These are phyloP conservation scores for Tausonia pullulans DNA, from an alignment of 1,284 basidiomycete species.

Conservation along the genomic window DNA sequence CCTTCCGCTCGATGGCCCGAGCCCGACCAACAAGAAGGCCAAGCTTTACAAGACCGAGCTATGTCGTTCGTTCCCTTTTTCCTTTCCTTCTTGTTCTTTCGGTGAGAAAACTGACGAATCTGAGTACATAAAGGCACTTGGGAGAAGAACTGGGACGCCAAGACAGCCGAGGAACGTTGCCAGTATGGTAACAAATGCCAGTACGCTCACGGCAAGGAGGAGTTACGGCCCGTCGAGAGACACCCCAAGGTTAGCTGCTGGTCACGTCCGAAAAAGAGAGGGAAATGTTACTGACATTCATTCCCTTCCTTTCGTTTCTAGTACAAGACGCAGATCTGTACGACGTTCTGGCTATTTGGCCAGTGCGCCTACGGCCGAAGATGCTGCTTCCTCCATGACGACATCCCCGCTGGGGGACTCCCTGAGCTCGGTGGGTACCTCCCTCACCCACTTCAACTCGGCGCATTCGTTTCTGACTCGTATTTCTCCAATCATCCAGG, in stretches of 20 bases:
- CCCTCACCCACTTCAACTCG: neutral
- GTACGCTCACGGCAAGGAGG: slow-evolving; percentile 15
- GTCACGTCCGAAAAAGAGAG: neutral
- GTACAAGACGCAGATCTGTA: slow-evolving; percentile 16
- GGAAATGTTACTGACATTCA: neutral
- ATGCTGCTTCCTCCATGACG: slow-evolving; percentile 18
- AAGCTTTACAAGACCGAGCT: slow-evolving; percentile 16
- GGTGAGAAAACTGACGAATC: neutral
- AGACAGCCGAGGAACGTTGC: slow-evolving; percentile 11
- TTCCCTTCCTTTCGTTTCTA: neutral
- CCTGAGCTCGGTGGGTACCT: slow-evolving; percentile 12
- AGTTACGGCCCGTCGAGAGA: slow-evolving; percentile 12
- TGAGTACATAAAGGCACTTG: neutral
- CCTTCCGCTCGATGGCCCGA: slow-evolving; percentile 9
- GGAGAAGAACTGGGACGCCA: slow-evolving; percentile 7
- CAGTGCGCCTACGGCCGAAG: slow-evolving; percentile 14
- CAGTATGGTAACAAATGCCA: slow-evolving; percentile 13
- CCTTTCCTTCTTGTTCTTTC: neutral
- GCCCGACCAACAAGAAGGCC: slow-evolving; percentile 14
- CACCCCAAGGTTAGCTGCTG: slow-evolving; percentile 11
- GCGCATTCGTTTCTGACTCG: no score
- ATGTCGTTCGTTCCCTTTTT: slow-evolving; percentile 5
- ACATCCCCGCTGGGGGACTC: slow-evolving; percentile 14
- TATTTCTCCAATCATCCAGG: neutral
- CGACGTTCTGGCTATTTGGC: slow-evolving; percentile 15